Conservation (phyloP, 169 alveolate species). For the Cryptosporidium viatorum region DNA sequence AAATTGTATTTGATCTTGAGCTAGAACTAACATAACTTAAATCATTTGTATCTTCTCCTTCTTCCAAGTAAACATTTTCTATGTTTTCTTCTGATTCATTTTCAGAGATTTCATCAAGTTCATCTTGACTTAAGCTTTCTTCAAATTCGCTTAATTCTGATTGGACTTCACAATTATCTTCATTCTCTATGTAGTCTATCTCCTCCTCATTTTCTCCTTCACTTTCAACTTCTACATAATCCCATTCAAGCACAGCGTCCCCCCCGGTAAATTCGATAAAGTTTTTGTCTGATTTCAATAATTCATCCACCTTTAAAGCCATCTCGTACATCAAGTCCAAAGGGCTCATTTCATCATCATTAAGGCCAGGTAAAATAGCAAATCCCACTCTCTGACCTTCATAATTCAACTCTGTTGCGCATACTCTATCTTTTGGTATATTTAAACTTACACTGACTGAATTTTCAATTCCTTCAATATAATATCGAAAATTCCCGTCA, state of each 20-base stretch:
- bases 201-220: not conserved
- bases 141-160: constrained; percentile 2
- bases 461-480: constrained; percentile 46
- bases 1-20: not conserved
- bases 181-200: not conserved
- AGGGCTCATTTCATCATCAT: constrained; percentile 34
- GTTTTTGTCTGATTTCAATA: constrained; percentile 30
- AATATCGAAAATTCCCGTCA: constrained; percentile 58
- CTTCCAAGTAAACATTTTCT: not conserved
- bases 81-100: not conserved
- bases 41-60: not conserved
- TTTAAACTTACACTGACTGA: constrained; percentile 27
- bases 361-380: constrained; percentile 50
- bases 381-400: constrained; percentile 67
- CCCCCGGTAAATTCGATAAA: constrained; percentile 69
- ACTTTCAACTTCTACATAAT: constrained; percentile 1
- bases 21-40: not conserved
- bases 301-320: constrained; percentile 61
- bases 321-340: constrained; percentile 67
- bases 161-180: not conserved
- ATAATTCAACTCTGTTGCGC: constrained; percentile 68
- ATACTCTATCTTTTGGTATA: constrained; percentile 54
- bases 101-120: not conserved
- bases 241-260: constrained; percentile 75
- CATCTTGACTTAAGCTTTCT: not conserved